Evolutionary conservation across 768 basidiomycete genomes (phyloP).

Genomic region (Suillus cothurnatus): DNA sequence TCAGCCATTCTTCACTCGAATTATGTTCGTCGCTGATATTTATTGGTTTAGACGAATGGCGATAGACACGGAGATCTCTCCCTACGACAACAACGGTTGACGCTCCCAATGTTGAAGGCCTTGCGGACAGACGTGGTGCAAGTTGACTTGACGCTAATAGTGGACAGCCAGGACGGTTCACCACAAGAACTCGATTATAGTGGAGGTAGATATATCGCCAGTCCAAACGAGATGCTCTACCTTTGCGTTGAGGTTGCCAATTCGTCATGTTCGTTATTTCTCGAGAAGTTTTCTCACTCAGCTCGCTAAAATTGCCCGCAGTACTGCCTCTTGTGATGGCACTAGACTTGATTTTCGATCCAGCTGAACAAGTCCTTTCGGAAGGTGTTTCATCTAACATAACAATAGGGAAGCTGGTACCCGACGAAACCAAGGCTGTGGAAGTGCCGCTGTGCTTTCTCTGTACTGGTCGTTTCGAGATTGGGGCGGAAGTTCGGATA

Average conservation of each 20-base stretch:
- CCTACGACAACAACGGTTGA: slow-evolving; percentile 76
- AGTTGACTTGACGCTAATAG: slow-evolving; percentile 55
- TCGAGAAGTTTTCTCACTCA: slow-evolving; percentile 8
- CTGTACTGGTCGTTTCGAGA: slow-evolving; percentile 62
- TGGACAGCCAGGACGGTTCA: slow-evolving; percentile 25
- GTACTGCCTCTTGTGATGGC: slow-evolving; percentile 55
- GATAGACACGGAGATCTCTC: slow-evolving; percentile 75
- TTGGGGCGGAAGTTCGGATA: slow-evolving; percentile 40
- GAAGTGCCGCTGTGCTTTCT: slow-evolving; percentile 73
- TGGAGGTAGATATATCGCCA: slow-evolving; percentile 49
- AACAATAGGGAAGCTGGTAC: slow-evolving; percentile 61
- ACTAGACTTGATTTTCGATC: slow-evolving; percentile 56
- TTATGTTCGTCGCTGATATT: slow-evolving; percentile 4
- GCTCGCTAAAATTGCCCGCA: slow-evolving; percentile 25
- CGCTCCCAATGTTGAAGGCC: slow-evolving; percentile 76
- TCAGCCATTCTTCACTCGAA: slow-evolving; percentile 33
- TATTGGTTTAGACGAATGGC: slow-evolving; percentile 66
- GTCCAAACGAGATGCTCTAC: slow-evolving; percentile 64
- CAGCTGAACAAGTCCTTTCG: slow-evolving; percentile 64
- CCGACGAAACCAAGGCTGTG: slow-evolving; percentile 52
- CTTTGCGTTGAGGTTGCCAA: slow-evolving; percentile 63
- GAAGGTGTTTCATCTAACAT: slow-evolving; percentile 69
- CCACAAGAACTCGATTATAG: slow-evolving; percentile 17
- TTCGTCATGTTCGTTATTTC: slow-evolving; percentile 55
- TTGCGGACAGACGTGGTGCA: slow-evolving; percentile 68